Conservation (phyloP, 768 basidiomycete species). For the Lyophyllum atratum region DNA sequence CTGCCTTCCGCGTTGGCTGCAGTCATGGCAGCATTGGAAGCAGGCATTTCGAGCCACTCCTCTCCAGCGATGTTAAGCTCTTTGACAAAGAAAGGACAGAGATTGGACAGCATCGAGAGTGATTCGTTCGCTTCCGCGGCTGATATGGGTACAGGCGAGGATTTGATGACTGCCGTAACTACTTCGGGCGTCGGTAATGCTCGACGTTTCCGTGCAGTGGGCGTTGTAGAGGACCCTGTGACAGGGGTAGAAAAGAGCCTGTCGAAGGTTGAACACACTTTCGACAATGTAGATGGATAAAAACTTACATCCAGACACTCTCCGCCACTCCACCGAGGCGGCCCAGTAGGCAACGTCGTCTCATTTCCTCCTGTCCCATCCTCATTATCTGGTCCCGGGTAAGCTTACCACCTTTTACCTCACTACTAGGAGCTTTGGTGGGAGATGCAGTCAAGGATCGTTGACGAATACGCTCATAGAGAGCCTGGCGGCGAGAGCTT, state of each 20-base stretch:
- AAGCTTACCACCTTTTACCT: slow-evolving; percentile 45
- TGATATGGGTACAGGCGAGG: slow-evolving; percentile 80
- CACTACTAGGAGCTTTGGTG: slow-evolving; percentile 51
- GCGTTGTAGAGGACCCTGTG: slow-evolving; percentile 47
- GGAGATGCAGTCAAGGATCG: slow-evolving; percentile 70
- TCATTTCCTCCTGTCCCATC: slow-evolving; percentile 76
- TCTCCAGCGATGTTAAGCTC: slow-evolving; percentile 59
- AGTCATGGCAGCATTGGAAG: slow-evolving; percentile 30
- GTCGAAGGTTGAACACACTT: slow-evolving; percentile 1
- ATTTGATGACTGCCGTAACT: slow-evolving; percentile 69
- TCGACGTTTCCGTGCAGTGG: slow-evolving; percentile 68
- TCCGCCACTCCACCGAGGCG: slow-evolving; percentile 82
- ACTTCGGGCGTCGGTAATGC: slow-evolving; percentile 71
- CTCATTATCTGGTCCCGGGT: slow-evolving; percentile 69
- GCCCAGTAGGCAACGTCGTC: slow-evolving; percentile 74
- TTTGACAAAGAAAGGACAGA: slow-evolving; percentile 83
- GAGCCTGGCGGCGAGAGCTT: slow-evolving; percentile 74
- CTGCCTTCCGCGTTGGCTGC: slow-evolving; percentile 29
- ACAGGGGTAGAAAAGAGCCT: slow-evolving; percentile 76
- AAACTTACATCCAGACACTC: slow-evolving; percentile 82
- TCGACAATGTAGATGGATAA: slow-evolving; percentile 2
- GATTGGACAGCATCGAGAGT: slow-evolving; percentile 57
- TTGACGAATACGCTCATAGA: slow-evolving; percentile 80
- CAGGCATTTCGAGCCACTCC: slow-evolving; percentile 66
- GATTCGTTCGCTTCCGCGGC: slow-evolving; percentile 78